Percentiles rank a stretch among this genome's conserved stretches.
Evolutionary conservation across 2,329 filamentous ascomycete species (phyloP).

Genomic region (Chalaropsis ovoidea): DNA sequence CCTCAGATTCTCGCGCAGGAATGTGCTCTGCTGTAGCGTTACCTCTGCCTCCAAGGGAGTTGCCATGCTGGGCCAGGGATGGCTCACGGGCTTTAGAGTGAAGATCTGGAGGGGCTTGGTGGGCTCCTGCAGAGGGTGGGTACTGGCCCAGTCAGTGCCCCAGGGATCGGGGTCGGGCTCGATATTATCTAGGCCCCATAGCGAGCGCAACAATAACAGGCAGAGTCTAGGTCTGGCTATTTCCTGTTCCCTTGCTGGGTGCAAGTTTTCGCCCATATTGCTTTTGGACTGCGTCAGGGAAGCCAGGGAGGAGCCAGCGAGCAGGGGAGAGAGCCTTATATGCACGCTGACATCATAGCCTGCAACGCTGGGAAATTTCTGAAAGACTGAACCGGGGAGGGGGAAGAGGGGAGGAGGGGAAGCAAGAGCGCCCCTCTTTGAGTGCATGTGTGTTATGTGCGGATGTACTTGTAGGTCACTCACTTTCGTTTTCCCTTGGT

Average conservation of each 20-base stretch:
- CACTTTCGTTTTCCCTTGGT: not conserved
- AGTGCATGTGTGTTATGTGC: too few relatives aligned
- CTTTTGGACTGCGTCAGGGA: not conserved
- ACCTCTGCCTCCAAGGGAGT: not conserved
- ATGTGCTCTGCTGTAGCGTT: not conserved
- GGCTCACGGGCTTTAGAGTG: not conserved
- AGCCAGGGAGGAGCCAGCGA: not conserved
- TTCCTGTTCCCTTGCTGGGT: not conserved
- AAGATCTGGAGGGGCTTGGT: not conserved
- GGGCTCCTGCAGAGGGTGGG: not conserved
- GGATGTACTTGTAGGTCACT: not conserved
- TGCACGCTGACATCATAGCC: slow-evolving; percentile 4
- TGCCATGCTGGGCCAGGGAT: not conserved
- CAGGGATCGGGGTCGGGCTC: not conserved
- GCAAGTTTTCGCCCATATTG: not conserved
- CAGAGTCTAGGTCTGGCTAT: not conserved
- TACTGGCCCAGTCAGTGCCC: not conserved
- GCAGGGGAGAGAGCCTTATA: slow-evolving; percentile 1
- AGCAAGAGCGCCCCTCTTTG: not conserved
- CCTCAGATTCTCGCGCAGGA: not conserved
- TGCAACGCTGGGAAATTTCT: not conserved
- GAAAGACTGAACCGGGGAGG: not conserved
- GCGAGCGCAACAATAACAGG: not conserved
- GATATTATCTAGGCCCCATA: not conserved
- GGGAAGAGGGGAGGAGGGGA: not conserved